phyloP scores from a whole-genome alignment of 371 early-diverging fungal species.

The Mucor sp. region DNA sequence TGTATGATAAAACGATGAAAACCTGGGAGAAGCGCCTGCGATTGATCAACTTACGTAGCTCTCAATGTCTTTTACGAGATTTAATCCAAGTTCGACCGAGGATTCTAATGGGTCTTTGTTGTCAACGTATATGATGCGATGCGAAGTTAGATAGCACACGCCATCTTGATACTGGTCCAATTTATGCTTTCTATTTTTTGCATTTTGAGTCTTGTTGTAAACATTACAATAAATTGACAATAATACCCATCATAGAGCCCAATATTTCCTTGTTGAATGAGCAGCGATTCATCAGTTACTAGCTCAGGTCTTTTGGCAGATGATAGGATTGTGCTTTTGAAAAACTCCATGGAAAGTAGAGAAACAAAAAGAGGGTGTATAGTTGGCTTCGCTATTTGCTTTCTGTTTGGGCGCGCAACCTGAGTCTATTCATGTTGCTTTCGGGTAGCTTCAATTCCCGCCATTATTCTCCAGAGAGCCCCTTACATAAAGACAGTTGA shows the following conservation, averaged over 20 bases:
- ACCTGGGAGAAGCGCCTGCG: background rate
- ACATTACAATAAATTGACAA: background rate
- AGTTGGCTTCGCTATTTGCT: background rate
- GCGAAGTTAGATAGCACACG: constrained; percentile 73
- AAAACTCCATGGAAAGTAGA: constrained; percentile 46
- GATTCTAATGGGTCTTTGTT: constrained; percentile 52
- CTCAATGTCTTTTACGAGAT: constrained; percentile 51
- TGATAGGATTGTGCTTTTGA: constrained; percentile 54
- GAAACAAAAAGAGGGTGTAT: background rate
- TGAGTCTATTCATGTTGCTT: background rate
- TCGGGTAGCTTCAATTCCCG: background rate
- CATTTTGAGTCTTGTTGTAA: background rate
- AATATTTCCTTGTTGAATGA: constrained; percentile 63
- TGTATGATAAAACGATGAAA: constrained; percentile 25
- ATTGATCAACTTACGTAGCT: constrained; percentile 48
- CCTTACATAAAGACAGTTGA: background rate
- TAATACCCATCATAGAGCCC: constrained; percentile 73
- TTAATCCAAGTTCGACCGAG: constrained; percentile 61
- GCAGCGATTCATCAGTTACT: constrained; percentile 54
- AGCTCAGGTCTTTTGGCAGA: constrained; percentile 64
- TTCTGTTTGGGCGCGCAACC: background rate
- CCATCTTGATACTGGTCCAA: constrained; percentile 73
- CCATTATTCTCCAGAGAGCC: background rate
- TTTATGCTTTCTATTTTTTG: constrained; percentile 45
- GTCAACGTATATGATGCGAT: constrained; percentile 81